Conservation (phyloP, 2,329 filamentous ascomycete genomes). For the Sarocladium oryzae region DNA sequence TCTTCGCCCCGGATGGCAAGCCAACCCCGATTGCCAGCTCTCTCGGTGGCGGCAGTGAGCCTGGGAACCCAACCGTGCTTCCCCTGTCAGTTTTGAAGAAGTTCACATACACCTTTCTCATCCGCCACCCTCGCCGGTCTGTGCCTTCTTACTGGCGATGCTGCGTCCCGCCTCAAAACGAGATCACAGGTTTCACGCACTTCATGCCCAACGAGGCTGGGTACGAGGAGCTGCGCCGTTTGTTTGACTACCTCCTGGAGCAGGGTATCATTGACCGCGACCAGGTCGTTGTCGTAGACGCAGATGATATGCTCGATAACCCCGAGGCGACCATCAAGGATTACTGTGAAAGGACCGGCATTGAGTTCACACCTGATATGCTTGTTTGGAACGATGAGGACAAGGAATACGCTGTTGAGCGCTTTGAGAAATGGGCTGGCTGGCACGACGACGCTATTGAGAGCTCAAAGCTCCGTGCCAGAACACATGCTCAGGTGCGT, state of each 20-base stretch:
- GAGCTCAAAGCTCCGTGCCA: constrained; percentile 67
- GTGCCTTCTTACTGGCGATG: constrained; percentile 95
- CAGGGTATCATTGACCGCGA: constrained; percentile 65
- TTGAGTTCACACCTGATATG: constrained; percentile 73
- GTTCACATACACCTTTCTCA: constrained; percentile 95
- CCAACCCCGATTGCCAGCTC: constrained; percentile 70
- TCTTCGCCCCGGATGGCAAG: constrained; percentile 68
- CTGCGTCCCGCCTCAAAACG: constrained; percentile 78
- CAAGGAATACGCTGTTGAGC: constrained; percentile 63
- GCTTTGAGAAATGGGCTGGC: constrained; percentile 94
- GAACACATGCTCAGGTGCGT: constrained; percentile 53
- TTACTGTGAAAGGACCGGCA: constrained; percentile 75
- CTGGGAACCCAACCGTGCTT: constrained; percentile 77
- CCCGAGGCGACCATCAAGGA: constrained; percentile 68
- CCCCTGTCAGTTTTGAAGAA: constrained; percentile 65
- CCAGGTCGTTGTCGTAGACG: constrained; percentile 80
- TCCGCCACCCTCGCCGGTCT: constrained; percentile 86
- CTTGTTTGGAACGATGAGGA: constrained; percentile 75
- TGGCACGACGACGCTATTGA: constrained; percentile 94
- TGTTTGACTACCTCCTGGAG: constrained; percentile 78
- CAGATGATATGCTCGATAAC: constrained; percentile 86
- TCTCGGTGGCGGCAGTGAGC: constrained; percentile 59
- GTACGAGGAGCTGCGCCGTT: constrained; percentile 76
- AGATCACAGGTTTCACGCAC: constrained; percentile 75
- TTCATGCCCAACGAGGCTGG: constrained; percentile 88